Evolutionary conservation across 139 green algal species (phyloP), one percentile per base, ranked within the genome.

Genomic region (Auxenochlorella protothecoides): DNA sequence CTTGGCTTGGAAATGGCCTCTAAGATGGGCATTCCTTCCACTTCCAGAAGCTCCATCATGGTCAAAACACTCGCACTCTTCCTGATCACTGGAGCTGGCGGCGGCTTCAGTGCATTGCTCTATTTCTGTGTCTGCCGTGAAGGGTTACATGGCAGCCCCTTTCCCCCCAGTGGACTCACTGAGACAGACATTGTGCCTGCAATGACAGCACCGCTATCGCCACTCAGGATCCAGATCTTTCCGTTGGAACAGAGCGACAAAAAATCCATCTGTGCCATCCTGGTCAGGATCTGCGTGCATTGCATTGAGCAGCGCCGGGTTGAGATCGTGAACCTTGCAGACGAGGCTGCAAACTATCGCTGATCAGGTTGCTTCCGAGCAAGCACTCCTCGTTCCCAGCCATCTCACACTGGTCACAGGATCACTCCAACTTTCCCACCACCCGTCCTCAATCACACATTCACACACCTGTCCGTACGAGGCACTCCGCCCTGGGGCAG

Each of bases 231-330:
- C 12, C 65, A 69, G n/a, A 6, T n/a, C 68, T 13, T 73, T 6
- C 66, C 78, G 77, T 66, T 86, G 63, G 80, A 97, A 96, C 3
- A 96, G 51, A 8, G 91, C 92, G 5, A 97, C 83, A 73, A 97
- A 97, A 74, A 97, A 97, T 10, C 92, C 92, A 72, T 97, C 92
- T 0, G 87, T 95, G 3, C 78, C 85, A 14, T 97, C 92, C 67
- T 82, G 16, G 16, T 86, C 74, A 0, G 87, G 74, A 68, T 96
- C 86, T 71, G 81, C 71, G 27, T 44, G 27, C 27, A 44, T 44
- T 44, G 27, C 27, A 1, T 44, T 44, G 27, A 44, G 27, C 27
- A 44, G 27, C 27, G 27, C 27, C 27, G 27, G 27, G 27, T 44
- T 44, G 27, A 44, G 27, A 44, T 44, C 27, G 27, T 44, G 27